Conservation (phyloP, 2,329 filamentous ascomycete species). For the Epichloe aotearoae region DNA sequence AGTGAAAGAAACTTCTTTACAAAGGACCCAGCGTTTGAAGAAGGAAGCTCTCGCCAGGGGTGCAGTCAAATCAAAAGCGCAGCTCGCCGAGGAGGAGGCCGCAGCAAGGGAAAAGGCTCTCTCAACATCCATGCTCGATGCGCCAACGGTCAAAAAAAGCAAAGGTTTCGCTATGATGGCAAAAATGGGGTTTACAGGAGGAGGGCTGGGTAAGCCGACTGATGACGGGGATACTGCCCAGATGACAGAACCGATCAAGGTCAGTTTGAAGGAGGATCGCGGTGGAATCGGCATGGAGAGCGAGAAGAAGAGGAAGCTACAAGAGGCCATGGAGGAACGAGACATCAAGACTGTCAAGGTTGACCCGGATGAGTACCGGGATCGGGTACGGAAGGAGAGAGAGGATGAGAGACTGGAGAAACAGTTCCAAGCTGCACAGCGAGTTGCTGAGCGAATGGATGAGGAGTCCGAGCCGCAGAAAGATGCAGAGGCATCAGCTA, state of each 20-base stretch:
- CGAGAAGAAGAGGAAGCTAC: conserved; percentile 66
- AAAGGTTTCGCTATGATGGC: conserved; percentile 96
- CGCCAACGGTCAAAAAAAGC: conserved; percentile 42
- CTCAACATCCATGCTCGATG: conserved; percentile 55
- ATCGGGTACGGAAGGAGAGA: conserved; percentile 55
- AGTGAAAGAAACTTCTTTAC: conserved; percentile 39
- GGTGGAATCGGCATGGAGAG: conserved; percentile 74
- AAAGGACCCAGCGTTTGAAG: conserved; percentile 38
- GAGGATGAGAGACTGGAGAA: conserved; percentile 56
- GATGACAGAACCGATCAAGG: conserved; percentile 55
- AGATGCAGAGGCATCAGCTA: background rate
- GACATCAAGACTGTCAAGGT: conserved; percentile 46
- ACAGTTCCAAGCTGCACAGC: conserved; percentile 65
- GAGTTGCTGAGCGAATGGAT: conserved; percentile 66
- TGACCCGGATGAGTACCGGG: conserved; percentile 59
- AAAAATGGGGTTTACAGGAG: conserved; percentile 82
- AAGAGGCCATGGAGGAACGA: conserved; percentile 46
- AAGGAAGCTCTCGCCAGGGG: conserved; percentile 56
- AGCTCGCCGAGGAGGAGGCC: conserved; percentile 63
- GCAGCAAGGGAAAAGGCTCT: conserved; percentile 64
- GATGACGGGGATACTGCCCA: conserved; percentile 25
- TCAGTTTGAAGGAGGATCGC: conserved; percentile 65
- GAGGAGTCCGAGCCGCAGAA: conserved; percentile 29
- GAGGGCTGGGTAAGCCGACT: conserved; percentile 51
- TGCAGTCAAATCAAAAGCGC: conserved; percentile 65